Conservation (phyloP, 495 filamentous ascomycete genomes). For the Aspergillus kassunensis region DNA sequence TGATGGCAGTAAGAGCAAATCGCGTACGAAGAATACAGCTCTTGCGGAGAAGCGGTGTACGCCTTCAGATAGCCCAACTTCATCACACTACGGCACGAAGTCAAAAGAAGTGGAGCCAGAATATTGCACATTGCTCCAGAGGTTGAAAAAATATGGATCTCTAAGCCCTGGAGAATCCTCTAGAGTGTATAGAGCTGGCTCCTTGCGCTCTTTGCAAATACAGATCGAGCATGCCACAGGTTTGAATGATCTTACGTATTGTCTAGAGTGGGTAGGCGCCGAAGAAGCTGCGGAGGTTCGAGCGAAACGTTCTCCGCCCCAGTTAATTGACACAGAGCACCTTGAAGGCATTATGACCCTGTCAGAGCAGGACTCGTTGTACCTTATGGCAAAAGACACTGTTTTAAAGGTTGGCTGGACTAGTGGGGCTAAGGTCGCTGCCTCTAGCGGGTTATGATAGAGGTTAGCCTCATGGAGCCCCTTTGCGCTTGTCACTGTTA, state of each 20-base stretch:
- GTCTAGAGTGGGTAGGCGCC: not conserved
- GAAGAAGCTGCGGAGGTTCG: not conserved
- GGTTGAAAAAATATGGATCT: not conserved
- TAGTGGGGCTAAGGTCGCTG: not conserved
- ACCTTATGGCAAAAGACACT: not conserved
- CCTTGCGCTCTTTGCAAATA: not conserved
- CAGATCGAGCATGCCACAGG: constrained; percentile 2
- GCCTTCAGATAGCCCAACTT: not conserved
- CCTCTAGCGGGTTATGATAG: not conserved
- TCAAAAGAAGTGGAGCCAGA: not conserved
- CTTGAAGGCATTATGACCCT: not conserved
- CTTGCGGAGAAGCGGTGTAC: not conserved
- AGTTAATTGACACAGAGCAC: not conserved
- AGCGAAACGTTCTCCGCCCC: not conserved
- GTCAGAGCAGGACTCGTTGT: not conserved
- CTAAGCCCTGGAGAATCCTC: not conserved
- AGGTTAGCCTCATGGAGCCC: not conserved
- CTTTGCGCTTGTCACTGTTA: not conserved
- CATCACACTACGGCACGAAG: not conserved
- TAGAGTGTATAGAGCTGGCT: not conserved
- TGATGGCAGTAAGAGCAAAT: not conserved
- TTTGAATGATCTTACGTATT: not conserved
- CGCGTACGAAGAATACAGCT: not conserved
- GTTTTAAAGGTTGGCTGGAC: not conserved
- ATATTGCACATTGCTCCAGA: not conserved